Base-by-base conservation (phyloP, 2,329 filamentous ascomycete genomes). In the Colletotrichum cereale region DNA sequence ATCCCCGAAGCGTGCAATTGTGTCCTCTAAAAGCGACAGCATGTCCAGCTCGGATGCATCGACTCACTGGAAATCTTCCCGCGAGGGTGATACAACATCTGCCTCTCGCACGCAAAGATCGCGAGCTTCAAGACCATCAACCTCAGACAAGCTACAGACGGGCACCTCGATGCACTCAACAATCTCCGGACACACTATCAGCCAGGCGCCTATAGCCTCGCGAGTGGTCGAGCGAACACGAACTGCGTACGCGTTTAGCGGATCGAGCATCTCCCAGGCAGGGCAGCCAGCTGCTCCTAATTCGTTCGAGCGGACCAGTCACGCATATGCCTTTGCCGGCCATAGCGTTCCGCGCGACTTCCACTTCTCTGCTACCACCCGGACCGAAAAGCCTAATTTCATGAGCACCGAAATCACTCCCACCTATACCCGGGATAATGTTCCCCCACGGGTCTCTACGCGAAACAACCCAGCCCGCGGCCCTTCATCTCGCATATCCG, bases 1-100 rank as follows among this genome's bases (percentile, higher is more conserved):
- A n/a, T 1, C 12, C 11, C 24, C 4, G 26, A 14, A 3, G 24
- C 4, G 14, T 16, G 12, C 21, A 18, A 26, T 4, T 12, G 1
- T 11, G 2, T 16, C 48, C 8, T 10, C 36, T 21, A 48, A 4
- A 11, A 42, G 26, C 61, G 36, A 29, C 24, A 29, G 29, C 7
- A 24, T 40, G 26, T 42, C 48, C 24, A 24, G n/a, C 8, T 55
- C 61, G 4, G 34, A 63, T 55, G 26, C 1, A 7, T 63, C 36
- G 3, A 34, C 10, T 26, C 16, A 65, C 3, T 66, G 62, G 36
- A 53, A 69, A 34, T 65, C 66, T 6, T 68, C 61, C 42, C 53
- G 62, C 3, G 50, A 57, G 52, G 61, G 61, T 11, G 14, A 21
- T 8, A 38, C 18, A 8, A 31, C 1, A n/a, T 26, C 21, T 29